phyloP scores from a whole-genome alignment of 2,329 filamentous ascomycete genomes.

The Microsporum canis region DNA sequence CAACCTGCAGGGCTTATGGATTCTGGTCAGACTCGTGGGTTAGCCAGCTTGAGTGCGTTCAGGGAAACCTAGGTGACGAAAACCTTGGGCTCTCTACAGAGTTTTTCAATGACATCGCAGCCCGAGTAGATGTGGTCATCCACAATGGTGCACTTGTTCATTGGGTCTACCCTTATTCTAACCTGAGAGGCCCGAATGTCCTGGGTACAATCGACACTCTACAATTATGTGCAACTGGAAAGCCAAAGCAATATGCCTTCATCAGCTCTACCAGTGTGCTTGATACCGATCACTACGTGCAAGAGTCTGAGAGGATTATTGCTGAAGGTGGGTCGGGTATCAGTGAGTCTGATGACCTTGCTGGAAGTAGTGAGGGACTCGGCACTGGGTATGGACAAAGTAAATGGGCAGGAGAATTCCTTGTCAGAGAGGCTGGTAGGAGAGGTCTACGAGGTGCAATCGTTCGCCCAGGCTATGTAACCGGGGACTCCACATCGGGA shows the following conservation, averaged over 20 bases:
- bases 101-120: slow-evolving; percentile 53
- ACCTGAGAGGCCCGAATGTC: slow-evolving; percentile 64
- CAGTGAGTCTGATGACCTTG: slow-evolving; percentile 64
- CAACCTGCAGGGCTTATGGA: slow-evolving; percentile 63
- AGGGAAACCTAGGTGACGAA: slow-evolving; percentile 62
- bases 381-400: slow-evolving; percentile 82
- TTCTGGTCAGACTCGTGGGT: slow-evolving; percentile 55
- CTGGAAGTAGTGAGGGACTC: slow-evolving; percentile 63
- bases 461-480: slow-evolving; percentile 74
- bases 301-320: slow-evolving; percentile 54
- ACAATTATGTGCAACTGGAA: slow-evolving; percentile 62
- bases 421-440: slow-evolving; percentile 66
- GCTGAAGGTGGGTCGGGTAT: slow-evolving; percentile 54
- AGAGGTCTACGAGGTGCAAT: slow-evolving; percentile 66
- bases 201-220: slow-evolving; percentile 67
- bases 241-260: slow-evolving; percentile 68
- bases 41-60: slow-evolving; percentile 52
- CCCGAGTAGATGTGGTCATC: slow-evolving; percentile 59
- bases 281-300: slow-evolving; percentile 70
- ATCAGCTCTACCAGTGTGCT: slow-evolving; percentile 73
- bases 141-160: slow-evolving; percentile 74
- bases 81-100: slow-evolving; percentile 58
- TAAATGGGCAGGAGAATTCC: slow-evolving; percentile 68
- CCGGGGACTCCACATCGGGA: slow-evolving; percentile 60
- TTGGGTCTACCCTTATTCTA: slow-evolving; percentile 69